Base-by-base conservation (phyloP, 2,329 filamentous ascomycete genomes). In the Clathrospora elynae region DNA sequence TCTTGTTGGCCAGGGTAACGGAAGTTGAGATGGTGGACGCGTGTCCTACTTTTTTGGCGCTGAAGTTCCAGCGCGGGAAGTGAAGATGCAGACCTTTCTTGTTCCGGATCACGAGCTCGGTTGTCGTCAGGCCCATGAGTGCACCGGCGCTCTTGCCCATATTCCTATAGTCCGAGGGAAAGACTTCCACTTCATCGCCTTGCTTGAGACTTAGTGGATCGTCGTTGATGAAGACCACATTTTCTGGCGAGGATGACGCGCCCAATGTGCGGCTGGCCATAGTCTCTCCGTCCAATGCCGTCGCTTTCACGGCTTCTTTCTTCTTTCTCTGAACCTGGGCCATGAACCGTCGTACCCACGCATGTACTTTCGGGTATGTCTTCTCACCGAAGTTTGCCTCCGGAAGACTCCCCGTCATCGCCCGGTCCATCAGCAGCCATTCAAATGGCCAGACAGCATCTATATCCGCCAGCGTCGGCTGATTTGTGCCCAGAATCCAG, bases 371-470 rank as follows among this genome's bases (percentile, higher is more conserved):
- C 0, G 86, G 86, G 56, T 80, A 87, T 22, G 66, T 72, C 10
- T 67, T 62, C 7, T 71, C 60, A 2, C 77, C 78, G 49, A 88
- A 77, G 3, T 74, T 60, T n/a, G 78, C 74, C 26, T 71, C 52
- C 1, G 80, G 78, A 24, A 88, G 73, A 10, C 79, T 78, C 6
- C 55, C 9, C 77, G 77, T 32, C 87, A 71, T 8, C 3, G 36
- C 36, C 2, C 42, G 47, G 25, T 67, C 62, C 19, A 68, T 71
- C 2, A 69, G 64, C 2, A 88, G 67, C 86, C 86, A 90, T 65
- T 85, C 78, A 52, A 89, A 77, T 0, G 79, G 76, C 83, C 83
- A 88, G 9, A 86, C 71, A 69, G 75, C 82, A 70, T 90, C 83
- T 46, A 90, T 82, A 64, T 90, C 87, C 3, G 80, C 83, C 49